Base-by-base conservation (phyloP, 2,329 filamentous ascomycete genomes). In the Diaporthe sp. region DNA sequence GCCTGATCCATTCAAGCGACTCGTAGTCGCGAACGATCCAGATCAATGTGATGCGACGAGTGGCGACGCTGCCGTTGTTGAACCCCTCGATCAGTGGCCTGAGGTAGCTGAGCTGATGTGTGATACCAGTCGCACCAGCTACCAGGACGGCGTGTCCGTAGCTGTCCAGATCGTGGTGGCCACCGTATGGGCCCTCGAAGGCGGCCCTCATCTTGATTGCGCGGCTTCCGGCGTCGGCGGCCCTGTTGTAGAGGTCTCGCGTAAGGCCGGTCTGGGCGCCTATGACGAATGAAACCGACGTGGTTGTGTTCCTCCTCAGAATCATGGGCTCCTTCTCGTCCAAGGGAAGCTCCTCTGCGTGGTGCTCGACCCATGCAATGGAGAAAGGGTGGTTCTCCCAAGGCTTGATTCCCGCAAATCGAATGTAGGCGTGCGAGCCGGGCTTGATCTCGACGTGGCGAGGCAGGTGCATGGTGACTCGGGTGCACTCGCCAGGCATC, bases 21-120 rank as follows among this genome's bases (percentile, higher is more conserved):
- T 98, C 94, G 51, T 94, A 93, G 73, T 95, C 95, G 77, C 97
- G 95, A 78, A 98, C 94, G 81, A 98, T 93, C 97, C 97, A 98
- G 76, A 98, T 91, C 10, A 98, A 91, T 1, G 93, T 94, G 62
- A 98, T 86, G 55, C 93, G 92, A 71, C 95, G 93, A 4, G 95
- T 95, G 6, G 96, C 95, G 51, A 95, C 92, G 1, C 92, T 95
- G 76, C 92, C 91, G 0, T 91, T 87, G 72, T 91, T 91, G 83
- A 90, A 93, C 5, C 93, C 93, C 72, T 92, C 86, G 75, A 96
- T 89, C 6, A 96, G 87, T 71, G 97, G 93, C 73, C 92, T 93
- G 12, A 98, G 90, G 83, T 97, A 98, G 46, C 95, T 94, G 42
- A 98, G 91, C 83, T 98, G 95, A 83, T 98, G 96, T 1, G 96